These are phyloP conservation scores for Puccinia sorghi DNA, from an alignment of 1,284 basidiomycete genomes.

Conservation along the genomic window DNA sequence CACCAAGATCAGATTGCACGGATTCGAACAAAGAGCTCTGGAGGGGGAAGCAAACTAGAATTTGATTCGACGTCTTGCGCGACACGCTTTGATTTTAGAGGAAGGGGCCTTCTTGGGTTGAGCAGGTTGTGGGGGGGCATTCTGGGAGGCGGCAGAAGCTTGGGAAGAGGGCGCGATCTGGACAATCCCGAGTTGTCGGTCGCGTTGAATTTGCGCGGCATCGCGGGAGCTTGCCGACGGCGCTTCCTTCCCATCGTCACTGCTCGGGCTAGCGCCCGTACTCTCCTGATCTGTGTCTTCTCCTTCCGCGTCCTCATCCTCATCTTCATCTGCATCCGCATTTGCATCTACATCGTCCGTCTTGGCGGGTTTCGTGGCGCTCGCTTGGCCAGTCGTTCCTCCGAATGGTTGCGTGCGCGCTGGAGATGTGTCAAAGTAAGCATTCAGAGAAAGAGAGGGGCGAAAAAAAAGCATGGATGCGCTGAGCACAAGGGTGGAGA, in stretches of 20 bases:
- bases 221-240: neutral
- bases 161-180: no score
- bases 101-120: no score
- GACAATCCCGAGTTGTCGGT: neutral
- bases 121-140: no score
- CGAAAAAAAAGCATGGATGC: neutral
- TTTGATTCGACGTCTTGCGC: no score
- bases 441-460: no score
- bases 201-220: neutral
- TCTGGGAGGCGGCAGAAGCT: no score
- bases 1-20: no score
- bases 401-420: conserved; percentile 22
- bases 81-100: no score
- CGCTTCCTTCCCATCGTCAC: neutral
- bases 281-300: neutral
- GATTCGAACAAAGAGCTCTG: no score
- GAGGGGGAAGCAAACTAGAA: no score
- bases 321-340: neutral
- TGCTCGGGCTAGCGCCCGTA: neutral
- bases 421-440: neutral
- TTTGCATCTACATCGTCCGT: neutral
- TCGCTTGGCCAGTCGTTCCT: neutral
- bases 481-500: neutral
- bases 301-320: neutral
- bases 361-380: neutral